Evolutionary conservation across 345 rosid species (phyloP), one percentile per base, ranked within the genome.

Genomic region (Acer saccharum): DNA sequence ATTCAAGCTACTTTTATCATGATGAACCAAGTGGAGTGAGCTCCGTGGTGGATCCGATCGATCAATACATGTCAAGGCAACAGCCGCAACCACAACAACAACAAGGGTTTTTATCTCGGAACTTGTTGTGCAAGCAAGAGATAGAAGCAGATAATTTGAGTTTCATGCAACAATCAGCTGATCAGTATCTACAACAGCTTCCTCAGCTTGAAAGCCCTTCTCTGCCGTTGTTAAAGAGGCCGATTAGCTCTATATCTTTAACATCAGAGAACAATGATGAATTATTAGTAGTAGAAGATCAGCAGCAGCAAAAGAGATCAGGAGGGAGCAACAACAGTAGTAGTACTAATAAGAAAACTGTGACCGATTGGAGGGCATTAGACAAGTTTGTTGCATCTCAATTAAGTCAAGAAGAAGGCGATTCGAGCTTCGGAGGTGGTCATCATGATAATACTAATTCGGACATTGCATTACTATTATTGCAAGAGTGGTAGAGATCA

Each of bases 331-430:
- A 76, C 70, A 35, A 35, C 39, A 4, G 6, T 35, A 35, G 39
- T 35, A 35, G 39, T 35, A 35, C 39, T 4, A 35, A 35, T 35
- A 35, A 35, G 39, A 35, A 35, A 35, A 35, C 6, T 35, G 39
- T 35, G 39, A 93, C 94, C 0, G 97, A 92, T 35, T 94, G 98
- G 98, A 90, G 97, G 82, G 90, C 88, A 3, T 84, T 93, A 20
- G 98, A 94, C 78, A 91, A 89, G 87, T 93, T 94, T 74, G 97
- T 94, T 63, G 98, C 97, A n/a, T 91, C 98, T 7, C 97, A 94
- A 76, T 69, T 93, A 82, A 94, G 94, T 75, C 96, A 92, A 63
- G 98, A 90, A 80, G 91, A 81, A 72, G 84, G 77, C 71, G 44
- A 76, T 69, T 81, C 90, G 6, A 68, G 77, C 79, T 81, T 84